These are phyloP conservation scores for Hypoxylon sp. DNA, from an alignment of 2,329 filamentous ascomycete species.

Conservation along the genomic window DNA sequence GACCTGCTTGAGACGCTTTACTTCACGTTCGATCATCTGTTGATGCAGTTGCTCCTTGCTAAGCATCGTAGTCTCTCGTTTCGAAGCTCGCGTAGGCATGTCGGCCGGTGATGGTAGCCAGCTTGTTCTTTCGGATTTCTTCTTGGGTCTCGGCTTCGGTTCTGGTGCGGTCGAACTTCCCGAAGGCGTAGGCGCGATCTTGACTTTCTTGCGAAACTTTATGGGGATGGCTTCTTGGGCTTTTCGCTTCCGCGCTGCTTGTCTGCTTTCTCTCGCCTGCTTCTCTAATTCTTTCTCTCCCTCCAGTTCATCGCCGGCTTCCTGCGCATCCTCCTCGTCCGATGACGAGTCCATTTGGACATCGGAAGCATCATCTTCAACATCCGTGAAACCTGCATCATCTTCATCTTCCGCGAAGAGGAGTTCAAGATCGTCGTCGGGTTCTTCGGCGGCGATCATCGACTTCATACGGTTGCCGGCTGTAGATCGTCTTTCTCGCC, in stretches of 20 bases:
- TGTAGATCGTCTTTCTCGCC: conserved; percentile 81
- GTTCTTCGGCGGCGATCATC: conserved; percentile 81
- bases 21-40: conserved; percentile 81
- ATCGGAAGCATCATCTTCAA: conserved; percentile 77
- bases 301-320: conserved; percentile 78
- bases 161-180: conserved; percentile 55
- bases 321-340: conserved; percentile 84
- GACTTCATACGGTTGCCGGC: conserved; percentile 88
- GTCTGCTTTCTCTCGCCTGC: conserved; percentile 77
- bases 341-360: conserved; percentile 89
- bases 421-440: conserved; percentile 77
- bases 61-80: conserved; percentile 69
- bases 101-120: conserved; percentile 71
- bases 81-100: conserved; percentile 71
- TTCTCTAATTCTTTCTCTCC: conserved; percentile 90
- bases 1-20: conserved; percentile 78
- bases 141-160: conserved; percentile 67
- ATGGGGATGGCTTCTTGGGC: conserved; percentile 80
- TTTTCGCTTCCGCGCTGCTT: conserved; percentile 83
- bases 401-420: conserved; percentile 82
- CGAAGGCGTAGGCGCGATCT: conserved; percentile 66
- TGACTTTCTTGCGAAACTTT: conserved; percentile 81
- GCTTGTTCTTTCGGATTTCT: conserved; percentile 72
- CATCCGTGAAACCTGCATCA: conserved; percentile 78
- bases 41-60: conserved; percentile 75